phyloP scores from a whole-genome alignment of 2,329 filamentous ascomycete species.

The Epichloe bromicola region DNA sequence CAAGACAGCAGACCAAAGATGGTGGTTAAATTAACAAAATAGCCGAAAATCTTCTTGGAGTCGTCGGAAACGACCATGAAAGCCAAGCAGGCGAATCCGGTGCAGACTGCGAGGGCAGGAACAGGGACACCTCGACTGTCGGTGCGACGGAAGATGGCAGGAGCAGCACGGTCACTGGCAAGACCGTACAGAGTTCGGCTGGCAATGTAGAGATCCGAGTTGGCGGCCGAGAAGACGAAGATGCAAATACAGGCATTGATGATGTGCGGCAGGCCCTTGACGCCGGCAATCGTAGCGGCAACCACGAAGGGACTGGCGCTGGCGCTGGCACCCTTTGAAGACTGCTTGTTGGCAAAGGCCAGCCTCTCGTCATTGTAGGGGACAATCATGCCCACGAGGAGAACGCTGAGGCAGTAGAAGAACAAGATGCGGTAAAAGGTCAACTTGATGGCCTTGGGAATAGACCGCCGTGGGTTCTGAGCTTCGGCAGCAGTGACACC shows the following conservation, averaged over 20 bases:
- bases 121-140: constrained; percentile 60
- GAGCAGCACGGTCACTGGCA: constrained; percentile 58
- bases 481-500: constrained; percentile 70
- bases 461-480: constrained; percentile 63
- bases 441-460: constrained; percentile 65
- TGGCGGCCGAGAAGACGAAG: constrained; percentile 66
- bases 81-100: constrained; percentile 51
- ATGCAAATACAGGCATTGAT: constrained; percentile 62
- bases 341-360: constrained; percentile 37
- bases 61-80: constrained; percentile 52
- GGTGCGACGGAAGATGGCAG: constrained; percentile 56
- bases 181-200: constrained; percentile 62
- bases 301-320: constrained; percentile 60
- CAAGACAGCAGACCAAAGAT: constrained; percentile 55
- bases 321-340: constrained; percentile 15
- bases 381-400: constrained; percentile 65
- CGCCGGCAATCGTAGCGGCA: constrained; percentile 51
- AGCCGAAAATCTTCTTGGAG: constrained; percentile 43
- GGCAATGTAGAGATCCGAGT: constrained; percentile 67
- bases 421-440: constrained; percentile 73
- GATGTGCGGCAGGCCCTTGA: constrained; percentile 50
- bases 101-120: constrained; percentile 47
- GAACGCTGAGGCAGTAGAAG: constrained; percentile 64
- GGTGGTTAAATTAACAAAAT: constrained; percentile 56
- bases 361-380: constrained; percentile 54